A percentile compares a stretch with the other conserved stretches of the same genome.
These are phyloP conservation scores for Dioszegia aurantiaca DNA, from an alignment of 768 basidiomycete genomes.

Conservation along the genomic window DNA sequence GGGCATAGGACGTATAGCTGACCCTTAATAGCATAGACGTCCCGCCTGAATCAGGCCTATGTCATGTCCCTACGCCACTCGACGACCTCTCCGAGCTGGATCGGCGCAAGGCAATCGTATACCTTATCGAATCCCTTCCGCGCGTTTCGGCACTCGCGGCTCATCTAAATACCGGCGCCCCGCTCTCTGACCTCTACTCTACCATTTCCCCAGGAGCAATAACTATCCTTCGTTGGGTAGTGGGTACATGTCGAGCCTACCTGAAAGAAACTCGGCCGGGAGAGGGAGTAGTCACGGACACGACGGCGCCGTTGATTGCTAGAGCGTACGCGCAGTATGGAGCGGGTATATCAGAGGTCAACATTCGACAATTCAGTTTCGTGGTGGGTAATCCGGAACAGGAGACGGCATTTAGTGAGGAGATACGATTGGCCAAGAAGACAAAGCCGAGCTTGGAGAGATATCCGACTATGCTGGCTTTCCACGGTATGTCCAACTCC, in stretches of 20 bases:
- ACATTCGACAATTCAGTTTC: slow-evolving; percentile 31
- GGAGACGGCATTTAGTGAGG: slow-evolving; percentile 27
- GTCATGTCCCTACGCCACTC: slow-evolving; percentile 6
- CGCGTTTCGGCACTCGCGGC: slow-evolving; percentile 25
- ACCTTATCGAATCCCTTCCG: slow-evolving; percentile 32
- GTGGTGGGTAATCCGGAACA: slow-evolving; percentile 36
- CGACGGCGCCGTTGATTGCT: not conserved
- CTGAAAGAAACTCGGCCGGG: slow-evolving; percentile 27
- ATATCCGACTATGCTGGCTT: slow-evolving; percentile 34
- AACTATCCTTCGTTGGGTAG: slow-evolving; percentile 33
- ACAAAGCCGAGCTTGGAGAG: slow-evolving; percentile 2
- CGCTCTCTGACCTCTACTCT: slow-evolving; percentile 13
- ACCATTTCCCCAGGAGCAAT: slow-evolving; percentile 19
- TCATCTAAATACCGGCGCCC: slow-evolving; percentile 15
- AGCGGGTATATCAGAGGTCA: not conserved
- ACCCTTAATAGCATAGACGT: slow-evolving; percentile 30
- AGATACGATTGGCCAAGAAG: slow-evolving; percentile 24
- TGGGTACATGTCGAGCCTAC: slow-evolving; percentile 38
- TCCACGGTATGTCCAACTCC: slow-evolving; percentile 15
- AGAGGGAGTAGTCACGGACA: slow-evolving; percentile 23
- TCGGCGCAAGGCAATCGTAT: slow-evolving; percentile 22
- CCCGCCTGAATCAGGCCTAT: slow-evolving; percentile 18
- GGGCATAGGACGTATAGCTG: no score
- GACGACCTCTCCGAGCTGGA: slow-evolving; percentile 17
- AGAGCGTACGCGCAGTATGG: not conserved